Base-by-base conservation (phyloP, 352 stramenopile species). In the Phytophthora macrochlamydospora region DNA sequence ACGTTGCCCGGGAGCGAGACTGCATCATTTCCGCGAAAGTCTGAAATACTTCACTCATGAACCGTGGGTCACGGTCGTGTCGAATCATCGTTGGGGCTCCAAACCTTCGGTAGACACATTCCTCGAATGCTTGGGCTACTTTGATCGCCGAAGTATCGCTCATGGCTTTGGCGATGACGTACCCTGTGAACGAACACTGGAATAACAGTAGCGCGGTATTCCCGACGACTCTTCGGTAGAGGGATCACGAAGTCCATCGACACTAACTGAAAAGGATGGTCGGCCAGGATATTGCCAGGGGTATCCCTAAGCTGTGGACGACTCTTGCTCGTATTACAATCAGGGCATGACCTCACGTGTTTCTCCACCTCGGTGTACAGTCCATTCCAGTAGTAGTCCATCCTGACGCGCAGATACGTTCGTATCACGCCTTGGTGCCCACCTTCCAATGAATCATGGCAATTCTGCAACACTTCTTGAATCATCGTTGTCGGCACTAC, bases 21-120 rank as follows among this genome's bases (percentile, higher is more conserved):
- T 57, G 30, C 29, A 65, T 64, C 56, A 59, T 56, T 11, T 65
- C 48, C 2, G 45, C 14, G 43, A 70, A 70, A 2, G 45, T 40
- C 4, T 49, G 33, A 29, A 62, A 61, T 1, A 65, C 54, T 12
- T 69, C 56, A 2, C 53, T 56, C 62, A 63, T 59, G 33, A 69
- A 69, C 14, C 56, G 40, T 12, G 56, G 63, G 11, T 65, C 62
- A 3, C 49, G 12, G 43, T 58, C 56, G 29, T 69, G 61, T 1
- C 61, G 45, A 2, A 69, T 56, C 1, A 40, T 6, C 35, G 35
- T 11, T 11, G 35, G 45, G 2, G 63, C 52, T 0, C 63, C 63
- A 5, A 59, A 66, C 3, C 51, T 13, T 45, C 55, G 43, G 30
- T 50, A 51, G 0, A 50, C 42, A 29, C 42, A 51, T 31, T 51